phyloP scores from a whole-genome alignment of 2,329 filamentous ascomycete species.

The Thyridium curvatum region DNA sequence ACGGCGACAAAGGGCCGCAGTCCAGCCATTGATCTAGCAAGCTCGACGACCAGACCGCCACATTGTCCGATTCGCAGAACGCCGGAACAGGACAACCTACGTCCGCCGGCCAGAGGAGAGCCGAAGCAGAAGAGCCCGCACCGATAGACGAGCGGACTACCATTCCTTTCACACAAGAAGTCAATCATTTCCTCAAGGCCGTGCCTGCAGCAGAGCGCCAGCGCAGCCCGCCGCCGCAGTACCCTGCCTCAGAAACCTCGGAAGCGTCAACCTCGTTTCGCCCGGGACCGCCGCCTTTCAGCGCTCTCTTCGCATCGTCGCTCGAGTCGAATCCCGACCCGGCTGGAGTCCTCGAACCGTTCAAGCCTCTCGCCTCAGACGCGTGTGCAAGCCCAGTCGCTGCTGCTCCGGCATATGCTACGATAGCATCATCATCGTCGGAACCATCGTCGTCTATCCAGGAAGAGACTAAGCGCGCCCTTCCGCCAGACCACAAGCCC shows the following conservation, averaged over 20 bases:
- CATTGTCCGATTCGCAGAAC: conserved; percentile 41
- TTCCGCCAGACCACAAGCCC: conserved; percentile 76
- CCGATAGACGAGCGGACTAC: conserved; percentile 6
- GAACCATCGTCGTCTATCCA: conserved; percentile 31
- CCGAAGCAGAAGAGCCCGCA: conserved; percentile 21
- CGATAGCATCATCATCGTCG: conserved; percentile 29
- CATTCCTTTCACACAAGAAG: conserved; percentile 8
- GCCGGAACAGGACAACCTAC: conserved; percentile 36
- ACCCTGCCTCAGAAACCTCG: conserved; percentile 50
- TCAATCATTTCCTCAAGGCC: neutral
- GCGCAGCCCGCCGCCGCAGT: conserved; percentile 52
- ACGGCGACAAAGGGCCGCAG: neutral
- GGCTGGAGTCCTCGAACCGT: conserved; percentile 24
- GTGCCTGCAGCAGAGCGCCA: conserved; percentile 8
- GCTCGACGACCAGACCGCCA: conserved; percentile 26
- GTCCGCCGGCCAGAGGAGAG: conserved; percentile 29
- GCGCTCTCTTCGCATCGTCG: conserved; percentile 46
- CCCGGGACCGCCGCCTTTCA: conserved; percentile 51
- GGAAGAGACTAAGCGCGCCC: conserved; percentile 75
- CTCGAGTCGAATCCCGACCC: conserved; percentile 17
- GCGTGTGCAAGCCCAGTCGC: conserved; percentile 21
- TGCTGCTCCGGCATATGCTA: conserved; percentile 51
- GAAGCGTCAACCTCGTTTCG: conserved; percentile 34
- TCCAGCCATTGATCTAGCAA: conserved; percentile 1
- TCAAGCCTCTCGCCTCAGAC: conserved; percentile 30